Conservation (phyloP, 345 rosid genomes). For the Eucalyptus fibrosa region DNA sequence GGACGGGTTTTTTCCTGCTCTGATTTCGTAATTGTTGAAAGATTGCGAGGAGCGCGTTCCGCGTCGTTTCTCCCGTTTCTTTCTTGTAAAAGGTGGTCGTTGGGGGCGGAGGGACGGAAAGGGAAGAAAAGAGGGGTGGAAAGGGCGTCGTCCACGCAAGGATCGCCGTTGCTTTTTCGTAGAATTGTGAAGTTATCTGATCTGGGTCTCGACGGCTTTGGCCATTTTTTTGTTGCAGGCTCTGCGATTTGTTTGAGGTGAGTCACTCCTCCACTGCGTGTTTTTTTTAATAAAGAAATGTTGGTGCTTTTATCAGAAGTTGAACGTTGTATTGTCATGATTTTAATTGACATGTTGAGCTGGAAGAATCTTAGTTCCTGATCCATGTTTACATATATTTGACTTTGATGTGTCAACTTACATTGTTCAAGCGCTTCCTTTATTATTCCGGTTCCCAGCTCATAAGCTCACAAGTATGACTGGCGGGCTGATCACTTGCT, state of each 20-base stretch:
- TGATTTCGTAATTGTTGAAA: not conserved
- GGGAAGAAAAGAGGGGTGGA: not conserved
- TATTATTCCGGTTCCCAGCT: not conserved
- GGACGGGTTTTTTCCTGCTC: not conserved
- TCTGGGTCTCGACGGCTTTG: not conserved
- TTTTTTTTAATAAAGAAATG: not conserved
- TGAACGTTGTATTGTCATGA: not conserved
- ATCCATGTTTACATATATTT: not conserved
- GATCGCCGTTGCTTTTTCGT: not conserved
- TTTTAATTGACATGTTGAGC: not conserved
- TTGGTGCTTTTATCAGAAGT: not conserved
- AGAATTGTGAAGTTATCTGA: not conserved
- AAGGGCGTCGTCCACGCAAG: not conserved
- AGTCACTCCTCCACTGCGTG: not conserved
- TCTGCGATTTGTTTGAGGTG: not conserved
- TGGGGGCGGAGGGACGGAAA: not conserved
- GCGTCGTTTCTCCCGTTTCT: not conserved
- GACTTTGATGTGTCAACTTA: not conserved
- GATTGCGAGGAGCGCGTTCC: not conserved
- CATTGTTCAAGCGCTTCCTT: not conserved
- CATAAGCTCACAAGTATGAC: not conserved
- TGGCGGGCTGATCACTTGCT: not conserved
- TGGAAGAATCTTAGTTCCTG: not conserved
- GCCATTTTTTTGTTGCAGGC: not conserved
- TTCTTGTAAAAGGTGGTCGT: not conserved